Evolutionary conservation across 192 early-diverging fungal genomes (phyloP).

Genomic region (Coemansia sp.): DNA sequence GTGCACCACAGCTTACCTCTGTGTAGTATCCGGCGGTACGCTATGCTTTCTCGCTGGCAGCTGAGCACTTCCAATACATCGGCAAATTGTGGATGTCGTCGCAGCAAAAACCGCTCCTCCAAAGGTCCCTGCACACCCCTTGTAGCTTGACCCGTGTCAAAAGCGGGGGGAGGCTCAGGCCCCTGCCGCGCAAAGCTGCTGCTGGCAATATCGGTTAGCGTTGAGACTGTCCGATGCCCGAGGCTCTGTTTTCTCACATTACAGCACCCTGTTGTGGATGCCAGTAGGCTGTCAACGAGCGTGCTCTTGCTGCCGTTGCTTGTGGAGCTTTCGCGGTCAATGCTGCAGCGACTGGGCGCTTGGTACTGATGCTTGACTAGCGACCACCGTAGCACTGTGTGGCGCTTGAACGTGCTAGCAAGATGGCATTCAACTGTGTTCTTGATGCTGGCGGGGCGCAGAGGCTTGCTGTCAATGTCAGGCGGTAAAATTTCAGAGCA

Average conservation of each 20-base stretch:
- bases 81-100: slow-evolving; percentile 18
- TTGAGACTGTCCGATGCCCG: background rate
- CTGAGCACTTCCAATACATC: slow-evolving; percentile 30
- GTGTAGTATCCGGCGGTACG: slow-evolving; percentile 32
- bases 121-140: background rate
- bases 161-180: background rate
- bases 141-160: background rate
- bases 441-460: background rate
- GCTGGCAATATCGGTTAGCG: background rate
- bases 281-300: slow-evolving; percentile 13
- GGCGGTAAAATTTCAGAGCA: slow-evolving; percentile 16
- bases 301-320: slow-evolving; percentile 30
- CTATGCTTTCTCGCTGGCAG: slow-evolving; percentile 18
- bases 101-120: slow-evolving; percentile 14
- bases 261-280: background rate
- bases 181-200: background rate
- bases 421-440: slow-evolving; percentile 1
- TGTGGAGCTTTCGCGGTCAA: slow-evolving; percentile 7
- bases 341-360: background rate
- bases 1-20: slow-evolving; percentile 29
- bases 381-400: background rate
- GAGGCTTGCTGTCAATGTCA: background rate
- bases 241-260: background rate
- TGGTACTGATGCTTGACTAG: background rate
- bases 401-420: slow-evolving; percentile 5